Base-by-base conservation (phyloP, 768 basidiomycete species). In the Lactifluus echinatus region DNA sequence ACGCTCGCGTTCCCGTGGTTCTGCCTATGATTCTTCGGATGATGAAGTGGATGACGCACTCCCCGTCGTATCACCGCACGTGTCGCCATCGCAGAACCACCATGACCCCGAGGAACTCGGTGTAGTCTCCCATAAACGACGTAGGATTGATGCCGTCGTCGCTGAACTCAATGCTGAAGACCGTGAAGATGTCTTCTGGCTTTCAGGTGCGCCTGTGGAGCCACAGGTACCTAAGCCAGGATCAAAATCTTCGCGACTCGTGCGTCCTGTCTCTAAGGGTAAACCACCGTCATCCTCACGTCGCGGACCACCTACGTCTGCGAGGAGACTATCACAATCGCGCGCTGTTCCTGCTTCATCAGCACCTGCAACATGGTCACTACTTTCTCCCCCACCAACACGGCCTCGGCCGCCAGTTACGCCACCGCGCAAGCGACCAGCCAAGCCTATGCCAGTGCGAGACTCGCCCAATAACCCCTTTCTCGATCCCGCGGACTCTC, bases 381-480 rank as follows among this genome's bases (percentile, higher is more conserved):
- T 63, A 28, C 63, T 57, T 44, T 57, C 63, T 12, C 63, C 63
- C 7, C 63, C 63, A 33, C 54, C 63, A 28, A 48, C 63, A 15
- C 60, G 60, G 6, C 56, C 42, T 39, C 60, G 63, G 40, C 63
- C 40, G 7, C 60, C 47, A 8, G 46, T 50, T 26, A 63, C 62
- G 33, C 62, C 62, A 8, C 60, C 60, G 7, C 59, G 59, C 28
- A 57, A 57, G 43, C 46, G 50, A 19, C 23, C 39, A 4, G 40
- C 26, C 26, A 61, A 58, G 36, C 55, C 50, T 14, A 51, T 54
- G 55, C 63, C 63, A 3, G 60, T 63, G 34, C 63, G 63, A 21
- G 63, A 63, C 42, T 63, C 63, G 5, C 63, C 63, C 34, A 62
- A 63, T 46, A 63, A 63, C 28, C 63, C 63, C 2, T 63, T 63